Evolutionary conservation across 2,329 filamentous ascomycete species (phyloP), one percentile per base, ranked within the genome.

Genomic region (Colletotrichum eremochloae): DNA sequence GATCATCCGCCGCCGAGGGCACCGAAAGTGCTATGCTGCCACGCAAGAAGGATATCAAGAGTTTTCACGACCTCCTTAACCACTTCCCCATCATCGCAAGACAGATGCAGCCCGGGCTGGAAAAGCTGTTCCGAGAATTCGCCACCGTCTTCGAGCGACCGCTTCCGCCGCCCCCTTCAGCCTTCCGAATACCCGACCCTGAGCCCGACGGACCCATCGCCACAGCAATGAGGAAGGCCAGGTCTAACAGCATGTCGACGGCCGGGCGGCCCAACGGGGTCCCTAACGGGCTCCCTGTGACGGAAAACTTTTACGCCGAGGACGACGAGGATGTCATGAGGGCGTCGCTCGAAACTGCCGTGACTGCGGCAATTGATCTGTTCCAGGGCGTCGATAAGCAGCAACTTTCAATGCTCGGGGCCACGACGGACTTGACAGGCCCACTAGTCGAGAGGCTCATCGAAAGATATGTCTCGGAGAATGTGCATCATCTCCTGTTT

Each of bases 361-460:
- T 99, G 14, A 97, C 94, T 12, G 90, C 93, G 12, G 96, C 95
- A 0, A 98, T 99, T 75, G 96, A 99, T 78, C 87, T 98, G 1
- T 99, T 99, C 76, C 96, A 98, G 78, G 91, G 92, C 72, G 96
- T 99, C 7, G 96, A 99, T 80, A 97, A 97, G 80, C 94, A 97
- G 77, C 96, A 98, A 78, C 85, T 99, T 38, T 98, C 96, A 3
- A 87, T 97, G 46, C 87, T 99, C 5, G 96, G 95, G 24, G 94
- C 95, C 5, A 97, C 95, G 1, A 99, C 97, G 2, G 95, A 98
- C 79, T 84, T 99, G 63, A 98, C 96, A 0, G 96, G 96, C 0
- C 94, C 95, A 1, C 84, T 97, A 11, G 95, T 99, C 1, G 97
- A 99, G 83, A 91, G 94, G 73, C 87, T 99, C 77, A 98, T 99